Base-by-base conservation (phyloP, 1,139 yeast genomes). In the Candida tetrigidarum region DNA sequence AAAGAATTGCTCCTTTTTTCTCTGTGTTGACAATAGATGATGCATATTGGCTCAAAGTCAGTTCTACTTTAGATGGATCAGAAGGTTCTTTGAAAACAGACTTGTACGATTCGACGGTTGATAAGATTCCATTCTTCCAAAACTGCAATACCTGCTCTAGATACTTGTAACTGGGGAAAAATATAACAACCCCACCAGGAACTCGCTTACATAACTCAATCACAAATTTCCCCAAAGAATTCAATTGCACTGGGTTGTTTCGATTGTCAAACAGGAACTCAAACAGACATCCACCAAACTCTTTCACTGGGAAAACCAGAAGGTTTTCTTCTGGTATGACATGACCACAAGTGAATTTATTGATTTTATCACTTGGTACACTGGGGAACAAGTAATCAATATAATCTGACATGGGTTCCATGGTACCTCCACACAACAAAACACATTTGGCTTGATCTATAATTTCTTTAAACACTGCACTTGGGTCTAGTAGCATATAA, bases 381-480 rank as follows among this genome's bases (percentile, higher is more conserved):
- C 78, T 76, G 0, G 97, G 96, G 43, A 91, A 82, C 32, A 92
- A 66, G 50, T 77, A 80, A 23, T 80, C 73, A 8, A 76, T 65
- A 57, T 85, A 87, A 53, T 92, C 97, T 12, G 74, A 62, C 47
- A 84, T 74, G 0, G 99, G 99, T 58, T 90, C 96, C 97, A 92
- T 91, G 0, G 99, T 92, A 14, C 99, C 99, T 29, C 99, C 99
- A 9, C 97, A 96, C 5, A 92, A 63, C 3, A 92, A 71, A 0
- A 92, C 85, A 60, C 95, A 86, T 52, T 76, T 78, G 0, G 92
- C 78, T 27, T 83, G 78, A 5, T 81, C 80, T 0, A 89, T 80
- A 2, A 92, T 71, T 10, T 83, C 84, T 48, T 74, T 73, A 59
- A 92, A 90, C 2, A 81, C 71, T 42, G 78, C 80, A 46, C 92